Evolutionary conservation across 2,329 filamentous ascomycete species (phyloP).

Genomic region (Pseudopithomyces maydicus): DNA sequence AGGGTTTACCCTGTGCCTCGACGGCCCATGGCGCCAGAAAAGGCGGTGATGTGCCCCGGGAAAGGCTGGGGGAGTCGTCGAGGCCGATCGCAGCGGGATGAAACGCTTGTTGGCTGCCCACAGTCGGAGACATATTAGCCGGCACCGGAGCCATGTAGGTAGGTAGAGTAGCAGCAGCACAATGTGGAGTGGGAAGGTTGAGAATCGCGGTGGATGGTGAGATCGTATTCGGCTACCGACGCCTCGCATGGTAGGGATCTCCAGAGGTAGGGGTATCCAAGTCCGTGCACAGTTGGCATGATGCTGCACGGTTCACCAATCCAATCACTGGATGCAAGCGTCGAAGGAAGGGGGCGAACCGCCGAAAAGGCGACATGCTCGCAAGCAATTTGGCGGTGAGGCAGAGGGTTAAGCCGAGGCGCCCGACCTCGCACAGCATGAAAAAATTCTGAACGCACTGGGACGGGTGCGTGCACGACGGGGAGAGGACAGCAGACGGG

Average conservation of each 20-base stretch:
- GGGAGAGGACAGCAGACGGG: slow-evolving; percentile 1
- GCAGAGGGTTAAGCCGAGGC: slow-evolving; percentile 7
- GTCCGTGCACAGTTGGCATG: slow-evolving; percentile 11
- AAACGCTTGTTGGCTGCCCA: not conserved
- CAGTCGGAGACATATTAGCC: not conserved
- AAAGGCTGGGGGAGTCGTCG: not conserved
- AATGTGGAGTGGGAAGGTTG: not conserved
- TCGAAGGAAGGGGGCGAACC: not conserved
- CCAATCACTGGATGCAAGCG: slow-evolving; percentile 15
- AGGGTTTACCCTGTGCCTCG: not conserved
- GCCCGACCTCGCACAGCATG: slow-evolving; percentile 8
- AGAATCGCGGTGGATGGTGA: slow-evolving; percentile 5
- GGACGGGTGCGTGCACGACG: no score
- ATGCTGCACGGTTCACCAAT: slow-evolving; percentile 16
- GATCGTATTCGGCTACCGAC: slow-evolving; percentile 17
- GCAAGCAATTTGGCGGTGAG: slow-evolving; percentile 20
- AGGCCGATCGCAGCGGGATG: not conserved
- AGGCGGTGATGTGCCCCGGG: no score
- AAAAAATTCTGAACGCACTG: not conserved
- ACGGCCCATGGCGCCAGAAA: no score
- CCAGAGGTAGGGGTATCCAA: slow-evolving; percentile 12
- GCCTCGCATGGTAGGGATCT: slow-evolving; percentile 6
- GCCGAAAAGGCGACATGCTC: slow-evolving; percentile 7
- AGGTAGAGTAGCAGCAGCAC: not conserved
- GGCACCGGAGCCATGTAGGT: not conserved